These are phyloP conservation scores for Apiospora phragmitis DNA, from an alignment of 2,329 filamentous ascomycete genomes.

Conservation along the genomic window DNA sequence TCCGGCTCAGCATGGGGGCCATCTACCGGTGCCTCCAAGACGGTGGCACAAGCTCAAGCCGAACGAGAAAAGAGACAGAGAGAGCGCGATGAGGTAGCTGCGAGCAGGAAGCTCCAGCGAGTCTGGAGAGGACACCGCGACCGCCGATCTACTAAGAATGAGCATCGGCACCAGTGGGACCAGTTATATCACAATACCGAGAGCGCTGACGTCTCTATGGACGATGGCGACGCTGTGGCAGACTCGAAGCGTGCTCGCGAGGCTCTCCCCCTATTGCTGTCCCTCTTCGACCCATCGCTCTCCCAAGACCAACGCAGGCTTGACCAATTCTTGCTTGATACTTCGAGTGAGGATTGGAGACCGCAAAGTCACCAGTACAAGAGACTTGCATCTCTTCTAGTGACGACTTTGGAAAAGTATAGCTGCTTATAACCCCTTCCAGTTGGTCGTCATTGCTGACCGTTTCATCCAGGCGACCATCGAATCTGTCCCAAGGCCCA, in stretches of 20 bases:
- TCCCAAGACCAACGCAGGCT: slow-evolving; percentile 51
- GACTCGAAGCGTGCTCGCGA: slow-evolving; percentile 35
- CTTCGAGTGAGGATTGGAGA: slow-evolving; percentile 23
- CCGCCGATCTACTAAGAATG: slow-evolving; percentile 58
- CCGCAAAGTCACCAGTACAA: slow-evolving; percentile 20
- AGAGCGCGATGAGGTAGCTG: slow-evolving; percentile 75
- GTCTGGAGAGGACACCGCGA: slow-evolving; percentile 77
- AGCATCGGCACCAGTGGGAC: slow-evolving; percentile 65
- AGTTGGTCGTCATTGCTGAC: slow-evolving; percentile 14
- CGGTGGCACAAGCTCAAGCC: slow-evolving; percentile 82
- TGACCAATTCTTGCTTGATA: slow-evolving; percentile 44
- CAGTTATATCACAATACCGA: slow-evolving; percentile 46
- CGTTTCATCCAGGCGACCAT: slow-evolving; percentile 21
- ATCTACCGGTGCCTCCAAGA: slow-evolving; percentile 67
- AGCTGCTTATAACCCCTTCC: not conserved
- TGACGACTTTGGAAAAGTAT: slow-evolving; percentile 30
- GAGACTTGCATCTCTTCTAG: slow-evolving; percentile 26
- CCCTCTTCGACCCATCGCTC: slow-evolving; percentile 46
- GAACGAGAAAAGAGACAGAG: slow-evolving; percentile 79
- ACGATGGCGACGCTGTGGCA: not conserved
- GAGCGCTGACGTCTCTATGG: not conserved
- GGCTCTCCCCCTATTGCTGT: slow-evolving; percentile 49
- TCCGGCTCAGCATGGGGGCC: slow-evolving; percentile 56
- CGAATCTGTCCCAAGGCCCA: slow-evolving; percentile 29
- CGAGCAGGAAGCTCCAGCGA: slow-evolving; percentile 73